These are phyloP conservation scores for Podila epigama DNA, from an alignment of 192 early-diverging fungal genomes.

Conservation along the genomic window DNA sequence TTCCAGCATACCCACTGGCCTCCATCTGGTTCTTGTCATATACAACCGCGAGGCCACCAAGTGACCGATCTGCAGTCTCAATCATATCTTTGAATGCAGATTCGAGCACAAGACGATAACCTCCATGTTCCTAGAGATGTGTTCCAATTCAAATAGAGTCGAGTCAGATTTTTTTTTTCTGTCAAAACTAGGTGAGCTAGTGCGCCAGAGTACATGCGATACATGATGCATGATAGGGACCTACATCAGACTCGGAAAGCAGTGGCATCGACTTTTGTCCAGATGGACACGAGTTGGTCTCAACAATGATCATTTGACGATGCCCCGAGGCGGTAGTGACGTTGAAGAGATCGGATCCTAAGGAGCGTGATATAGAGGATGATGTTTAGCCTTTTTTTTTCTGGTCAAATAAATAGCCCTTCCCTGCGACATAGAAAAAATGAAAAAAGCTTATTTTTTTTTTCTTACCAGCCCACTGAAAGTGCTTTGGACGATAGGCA, in stretches of 20 bases:
- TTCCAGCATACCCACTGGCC: conserved; percentile 81
- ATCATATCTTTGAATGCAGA: conserved; percentile 79
- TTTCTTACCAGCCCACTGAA: conserved; percentile 81
- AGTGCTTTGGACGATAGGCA: conserved; percentile 75
- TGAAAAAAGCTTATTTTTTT: conserved; percentile 3
- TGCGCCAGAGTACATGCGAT: too few species aligned
- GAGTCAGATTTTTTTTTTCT: too few species aligned
- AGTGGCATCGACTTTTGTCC: conserved; percentile 93
- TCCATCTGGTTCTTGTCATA: conserved; percentile 93
- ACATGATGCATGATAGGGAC: too few species aligned
- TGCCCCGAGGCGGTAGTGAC: conserved; percentile 83
- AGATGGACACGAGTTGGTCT: conserved; percentile 91
- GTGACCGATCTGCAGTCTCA: conserved; percentile 58
- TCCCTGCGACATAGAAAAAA: neutral
- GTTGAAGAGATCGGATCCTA: conserved; percentile 88
- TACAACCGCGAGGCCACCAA: conserved; percentile 85
- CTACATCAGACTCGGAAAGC: conserved; percentile 78
- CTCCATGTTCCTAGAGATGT: conserved; percentile 63
- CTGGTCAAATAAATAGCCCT: neutral
- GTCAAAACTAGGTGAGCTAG: too few species aligned
- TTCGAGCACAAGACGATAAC: conserved; percentile 83
- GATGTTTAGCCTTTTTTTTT: neutral
- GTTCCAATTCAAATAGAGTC: neutral
- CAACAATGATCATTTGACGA: conserved; percentile 92
- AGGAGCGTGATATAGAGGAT: neutral